Base-by-base conservation (phyloP, 768 basidiomycete genomes). In the Roridomyces roridus region DNA sequence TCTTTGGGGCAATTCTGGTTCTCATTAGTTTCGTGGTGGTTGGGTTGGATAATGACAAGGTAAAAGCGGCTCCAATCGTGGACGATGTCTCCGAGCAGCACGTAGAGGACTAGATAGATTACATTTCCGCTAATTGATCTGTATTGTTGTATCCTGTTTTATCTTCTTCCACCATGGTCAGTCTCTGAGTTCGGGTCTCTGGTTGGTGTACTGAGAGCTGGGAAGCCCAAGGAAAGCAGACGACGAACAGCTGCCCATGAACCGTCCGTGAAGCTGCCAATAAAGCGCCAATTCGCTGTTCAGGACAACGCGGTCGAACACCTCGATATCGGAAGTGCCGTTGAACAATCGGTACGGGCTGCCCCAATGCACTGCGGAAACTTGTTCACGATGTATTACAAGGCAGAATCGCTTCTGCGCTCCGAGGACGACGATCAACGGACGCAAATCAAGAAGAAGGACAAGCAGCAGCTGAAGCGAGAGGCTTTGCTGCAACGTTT, bases 1-100 rank as follows among this genome's bases (percentile, higher is more conserved):
- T 93, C 25, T 25, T 86, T 10, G 96, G 96, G 10, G 95, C 93
- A 1, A 56, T 78, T 6, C 72, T 97, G 41, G 94, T 97, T 6
- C 72, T 96, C 9, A 67, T 81, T 18, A 88, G 86, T 59, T 97
- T 97, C 66, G 77, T 89, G n/a, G 78, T 82, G 31, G 82, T 94
- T 51, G 93, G 92, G 8, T 54, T 84, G 35, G 80, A 84, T 63
- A 78, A 83, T 31, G 61, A 63, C 26, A 59, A 59, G 46, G 29
- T 70, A 69, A 71, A 41, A 69, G 69, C 45, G 43, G 70, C 59
- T 45, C 62, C 41, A 9, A 59, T 26, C 4, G 50, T 23, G 47
- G 51, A 47, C 15, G 51, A 49, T 18, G 28, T 44, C 5, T 55
- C 47, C 25, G 58, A 50, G 40, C 41, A 42, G 40, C 43, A 42